Conservation (phyloP, 2,329 filamentous ascomycete genomes). For the Botryotinia globosa region DNA sequence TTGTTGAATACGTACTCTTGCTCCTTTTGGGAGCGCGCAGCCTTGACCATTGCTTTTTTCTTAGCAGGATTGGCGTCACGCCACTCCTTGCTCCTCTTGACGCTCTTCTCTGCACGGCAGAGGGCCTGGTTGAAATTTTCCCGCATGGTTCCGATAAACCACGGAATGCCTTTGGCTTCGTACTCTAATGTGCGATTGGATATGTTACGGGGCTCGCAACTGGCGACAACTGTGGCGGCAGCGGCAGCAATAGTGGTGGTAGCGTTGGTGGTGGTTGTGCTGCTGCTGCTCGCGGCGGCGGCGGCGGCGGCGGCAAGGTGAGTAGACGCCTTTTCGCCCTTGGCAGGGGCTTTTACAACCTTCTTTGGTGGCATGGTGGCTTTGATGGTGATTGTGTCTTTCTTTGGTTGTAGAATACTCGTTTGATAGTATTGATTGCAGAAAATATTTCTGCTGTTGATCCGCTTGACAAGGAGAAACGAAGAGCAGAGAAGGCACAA, state of each 20-base stretch:
- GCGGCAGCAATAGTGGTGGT: background rate
- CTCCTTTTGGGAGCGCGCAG: background rate
- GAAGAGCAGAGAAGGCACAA: background rate
- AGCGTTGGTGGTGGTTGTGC: too few species aligned
- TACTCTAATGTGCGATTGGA: background rate
- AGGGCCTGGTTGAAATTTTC: background rate
- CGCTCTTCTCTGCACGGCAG: background rate
- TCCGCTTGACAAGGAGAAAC: background rate
- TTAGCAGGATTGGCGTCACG: background rate
- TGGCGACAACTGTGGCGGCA: background rate
- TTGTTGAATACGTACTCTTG: background rate
- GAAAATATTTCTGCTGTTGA: background rate
- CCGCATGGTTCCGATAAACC: background rate
- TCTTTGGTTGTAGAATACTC: background rate
- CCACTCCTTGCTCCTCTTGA: background rate
- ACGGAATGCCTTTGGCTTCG: background rate
- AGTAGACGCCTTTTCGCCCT: background rate
- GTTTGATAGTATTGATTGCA: background rate
- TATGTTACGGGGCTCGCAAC: background rate
- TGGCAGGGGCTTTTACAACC: background rate
- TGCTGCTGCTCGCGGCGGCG: background rate
- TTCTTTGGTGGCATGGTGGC: background rate
- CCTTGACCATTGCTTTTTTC: background rate
- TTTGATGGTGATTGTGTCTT: background rate
- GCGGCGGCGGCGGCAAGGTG: background rate